Base-by-base conservation (phyloP, 2,329 filamentous ascomycete species). In the Aspergillus hiratsukae region DNA sequence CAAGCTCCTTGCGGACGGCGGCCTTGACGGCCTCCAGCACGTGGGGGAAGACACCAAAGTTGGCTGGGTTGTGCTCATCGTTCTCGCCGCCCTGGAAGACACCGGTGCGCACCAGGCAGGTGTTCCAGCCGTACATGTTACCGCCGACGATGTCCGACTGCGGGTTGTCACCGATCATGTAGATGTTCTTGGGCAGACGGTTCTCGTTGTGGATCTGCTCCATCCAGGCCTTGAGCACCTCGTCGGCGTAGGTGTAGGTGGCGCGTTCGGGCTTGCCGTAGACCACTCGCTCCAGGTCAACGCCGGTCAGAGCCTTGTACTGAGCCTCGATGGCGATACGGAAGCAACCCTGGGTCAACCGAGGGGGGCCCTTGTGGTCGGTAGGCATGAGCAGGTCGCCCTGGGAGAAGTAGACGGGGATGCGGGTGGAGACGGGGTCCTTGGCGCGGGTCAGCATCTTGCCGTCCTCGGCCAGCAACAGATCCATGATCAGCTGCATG, bases 61-160 rank as follows among this genome's bases (percentile, higher is more conserved):
- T 88, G 68, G 88, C 88, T 1, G 88, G 88, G 76, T 89, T 91
- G 75, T 89, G 80, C 72, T 87, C 81, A 68, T 91, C 88, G 69
- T 91, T 91, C 57, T 85, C 87, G 19, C 83, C 87, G 59, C 88
- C 88, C 76, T 89, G 86, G 82, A 88, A 90, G 49, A 91, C 87
- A 75, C 88, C 88, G 0, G 88, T 91, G 68, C 87, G 84, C 55
- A 91, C 88, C 54, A 91, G 76, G 69, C 88, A 90, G 3, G 88
- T 90, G 76, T 91, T 91, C 88, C 88, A 91, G 58, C 87, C 87
- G 73, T 91, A 90, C 82, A 87, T 88, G 80, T 91, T 91, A 59
- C 87, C 88, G 60, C 88, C 88, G 61, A 88, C 80, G 66, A 90
- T 89, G 69, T 90, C 87, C 27, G 85, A 88, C 27, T 85, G 84